Base-by-base conservation (phyloP, 768 basidiomycete genomes). In the Collybiopsis luxurians region DNA sequence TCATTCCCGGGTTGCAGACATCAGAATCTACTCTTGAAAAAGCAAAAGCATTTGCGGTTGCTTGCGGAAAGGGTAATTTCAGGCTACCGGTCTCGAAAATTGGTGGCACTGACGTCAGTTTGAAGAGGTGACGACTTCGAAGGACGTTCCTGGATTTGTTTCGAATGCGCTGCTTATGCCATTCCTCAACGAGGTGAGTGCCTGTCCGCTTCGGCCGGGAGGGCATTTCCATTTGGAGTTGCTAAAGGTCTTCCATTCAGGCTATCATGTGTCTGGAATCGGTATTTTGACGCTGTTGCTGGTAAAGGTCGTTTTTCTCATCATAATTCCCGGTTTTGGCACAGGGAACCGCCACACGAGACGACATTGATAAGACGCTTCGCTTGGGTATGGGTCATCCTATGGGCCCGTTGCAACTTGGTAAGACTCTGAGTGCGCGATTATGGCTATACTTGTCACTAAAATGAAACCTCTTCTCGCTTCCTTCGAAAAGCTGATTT, bases 91-190 rank as follows among this genome's bases (percentile, higher is more conserved):
- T 34, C 26, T 46, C 43, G 43, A 7, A 21, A 21, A 43, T 23
- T 28, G n/a, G 42, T n/a, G n/a, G n/a, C n/a, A 50, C 49, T 52
- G 36, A 19, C 10, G 19, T 52, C 4, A 3, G 17, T 24, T 2
- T 28, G n/a, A 66, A 95, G 92, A 94, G 79, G 94, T 98, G 1
- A 90, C 94, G 1, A 83, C 82, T 2, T 95, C 93, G 0, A 84
- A 90, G 64, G 95, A 98, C 64, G 92, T 95, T 0, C 95, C 95
- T 2, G 95, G 93, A 3, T 95, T 94, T 69, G 92, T 95, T n/a
- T 91, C 93, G 1, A 95, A 97, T 64, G 94, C 93, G 0, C 79
- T 95, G 28, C 74, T 98, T 43, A 98, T 98, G 92, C 96, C 96
- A 1, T 98, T 95, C 73, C 88, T 98, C 63, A 98, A 98, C 63